phyloP scores from a whole-genome alignment of 345 rosid species.

The Nephelium lappaceum region DNA sequence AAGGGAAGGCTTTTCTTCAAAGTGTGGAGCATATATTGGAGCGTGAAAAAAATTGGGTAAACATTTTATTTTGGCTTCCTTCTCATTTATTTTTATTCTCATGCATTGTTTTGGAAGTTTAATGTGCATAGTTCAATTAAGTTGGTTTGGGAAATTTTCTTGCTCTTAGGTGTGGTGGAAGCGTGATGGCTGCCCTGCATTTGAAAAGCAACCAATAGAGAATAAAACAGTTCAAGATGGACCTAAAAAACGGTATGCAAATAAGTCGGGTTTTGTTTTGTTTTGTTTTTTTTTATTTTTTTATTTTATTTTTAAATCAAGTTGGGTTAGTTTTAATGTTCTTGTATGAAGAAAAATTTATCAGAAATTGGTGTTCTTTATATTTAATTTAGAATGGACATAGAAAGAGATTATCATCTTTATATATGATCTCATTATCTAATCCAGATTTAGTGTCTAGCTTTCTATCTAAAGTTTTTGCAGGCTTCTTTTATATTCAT shows the following conservation, averaged over 20 bases:
- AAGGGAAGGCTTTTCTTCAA: conserved; percentile 80
- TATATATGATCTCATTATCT: background rate
- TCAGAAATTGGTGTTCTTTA: background rate
- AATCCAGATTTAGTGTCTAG: background rate
- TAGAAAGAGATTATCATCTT: background rate
- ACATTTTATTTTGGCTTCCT: conserved; percentile 18
- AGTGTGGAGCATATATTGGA: conserved; percentile 87
- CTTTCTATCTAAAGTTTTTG: background rate
- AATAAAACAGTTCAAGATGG: conserved; percentile 65
- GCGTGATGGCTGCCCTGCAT: conserved; percentile 96
- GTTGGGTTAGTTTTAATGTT: background rate
- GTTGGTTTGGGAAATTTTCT: conserved; percentile 15
- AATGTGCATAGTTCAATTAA: conserved; percentile 13
- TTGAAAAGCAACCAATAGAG: conserved; percentile 87
- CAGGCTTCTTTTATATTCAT: background rate
- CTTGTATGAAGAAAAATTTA: background rate
- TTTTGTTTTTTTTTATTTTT: no score
- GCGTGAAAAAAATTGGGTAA: conserved; percentile 97
- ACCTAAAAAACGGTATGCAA: conserved; percentile 67
- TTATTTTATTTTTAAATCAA: no score
- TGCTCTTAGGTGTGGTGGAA: conserved; percentile 93
- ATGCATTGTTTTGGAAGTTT: conserved; percentile 6
- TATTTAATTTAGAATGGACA: background rate
- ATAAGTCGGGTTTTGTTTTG: no score
- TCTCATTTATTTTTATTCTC: background rate